phyloP scores from a whole-genome alignment of 768 basidiomycete species.

The Artomyces pyxidatus region DNA sequence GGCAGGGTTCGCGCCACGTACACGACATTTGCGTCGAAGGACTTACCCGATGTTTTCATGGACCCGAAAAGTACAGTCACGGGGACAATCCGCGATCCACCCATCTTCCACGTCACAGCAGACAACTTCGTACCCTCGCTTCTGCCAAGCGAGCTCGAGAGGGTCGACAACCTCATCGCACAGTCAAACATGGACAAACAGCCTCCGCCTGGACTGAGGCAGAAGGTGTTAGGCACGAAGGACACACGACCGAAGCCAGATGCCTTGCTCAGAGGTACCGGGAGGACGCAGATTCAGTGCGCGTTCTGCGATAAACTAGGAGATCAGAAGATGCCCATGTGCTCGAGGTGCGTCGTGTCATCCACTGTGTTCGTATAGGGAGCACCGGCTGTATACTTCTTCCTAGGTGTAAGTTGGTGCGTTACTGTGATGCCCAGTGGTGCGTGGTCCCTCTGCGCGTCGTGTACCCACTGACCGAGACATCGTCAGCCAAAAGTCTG shows the following conservation, averaged over 20 bases:
- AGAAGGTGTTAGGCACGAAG: slow-evolving; percentile 17
- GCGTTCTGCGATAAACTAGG: slow-evolving; percentile 16
- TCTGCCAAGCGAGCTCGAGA: slow-evolving; percentile 20
- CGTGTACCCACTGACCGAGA: no score
- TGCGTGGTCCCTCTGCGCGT: background rate
- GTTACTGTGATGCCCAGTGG: slow-evolving; percentile 21
- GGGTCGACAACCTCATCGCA: slow-evolving; percentile 21
- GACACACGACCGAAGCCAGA: slow-evolving; percentile 11
- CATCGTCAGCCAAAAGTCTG: background rate
- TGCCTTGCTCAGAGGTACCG: slow-evolving; percentile 5
- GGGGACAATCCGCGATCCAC: slow-evolving; percentile 11
- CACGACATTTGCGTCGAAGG: slow-evolving; percentile 13
- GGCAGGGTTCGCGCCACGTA: slow-evolving; percentile 22
- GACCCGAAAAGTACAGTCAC: slow-evolving; percentile 6
- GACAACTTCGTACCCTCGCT: slow-evolving; percentile 22
- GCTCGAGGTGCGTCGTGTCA: slow-evolving; percentile 10
- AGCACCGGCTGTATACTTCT: background rate
- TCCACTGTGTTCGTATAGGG: background rate
- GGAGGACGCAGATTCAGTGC: slow-evolving; percentile 17
- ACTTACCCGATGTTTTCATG: background rate
- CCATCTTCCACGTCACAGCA: slow-evolving; percentile 19
- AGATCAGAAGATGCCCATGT: slow-evolving; percentile 10
- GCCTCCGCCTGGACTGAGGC: slow-evolving; percentile 11
- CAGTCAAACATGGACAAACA: slow-evolving; percentile 9
- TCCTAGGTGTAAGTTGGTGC: slow-evolving; percentile 17